Base-by-base conservation (phyloP, 129 eudicot species). In the Lactuca saligna region DNA sequence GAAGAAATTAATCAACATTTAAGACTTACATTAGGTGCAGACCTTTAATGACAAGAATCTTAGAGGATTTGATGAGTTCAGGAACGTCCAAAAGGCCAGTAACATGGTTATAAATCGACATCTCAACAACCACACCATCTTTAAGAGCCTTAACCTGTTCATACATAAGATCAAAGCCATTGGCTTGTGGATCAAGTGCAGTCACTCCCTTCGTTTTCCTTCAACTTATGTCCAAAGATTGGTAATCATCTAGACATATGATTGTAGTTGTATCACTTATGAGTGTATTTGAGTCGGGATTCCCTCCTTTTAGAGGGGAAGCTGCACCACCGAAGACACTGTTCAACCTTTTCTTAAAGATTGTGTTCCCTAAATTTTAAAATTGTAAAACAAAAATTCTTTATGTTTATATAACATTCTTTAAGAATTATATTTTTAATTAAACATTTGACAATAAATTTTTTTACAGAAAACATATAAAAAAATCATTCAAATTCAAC, bases 301-400 rank as follows among this genome's bases (percentile, higher is more conserved):
- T 92, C 10, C 98, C 98, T 10, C 98, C 98, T 81, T 72, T 86
- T 16, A 97, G 97, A 41, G 97, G 96, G 76, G 81, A 88, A 3
- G 96, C 98, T 17, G 95, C 98, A 33, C 98, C 98, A 8, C 97
- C 98, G 69, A 93, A 93, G 48, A 93, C 98, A 78, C 92, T 89
- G 4, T 97, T 93, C 54, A 93, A 65, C 71, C 98, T 82, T 75
- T 97, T 81, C 98, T 89, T 93, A 81, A 93, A 93, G 20, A 97
- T 93, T 64, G 92, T 86, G 69, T 89, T 93, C 15, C 98, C 98
- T 20, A 20, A 20, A 20, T 20, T 20, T 20, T 20, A 20, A 20
- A 20, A 20, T 20, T 20, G 20, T 20, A 20, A 20, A 20, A 20
- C 20, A 20, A 20, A 20, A 20, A 20, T 20, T 20, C 20, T 20